These are phyloP conservation scores for Boletus patriciae DNA, from an alignment of 768 basidiomycete genomes.

Conservation along the genomic window DNA sequence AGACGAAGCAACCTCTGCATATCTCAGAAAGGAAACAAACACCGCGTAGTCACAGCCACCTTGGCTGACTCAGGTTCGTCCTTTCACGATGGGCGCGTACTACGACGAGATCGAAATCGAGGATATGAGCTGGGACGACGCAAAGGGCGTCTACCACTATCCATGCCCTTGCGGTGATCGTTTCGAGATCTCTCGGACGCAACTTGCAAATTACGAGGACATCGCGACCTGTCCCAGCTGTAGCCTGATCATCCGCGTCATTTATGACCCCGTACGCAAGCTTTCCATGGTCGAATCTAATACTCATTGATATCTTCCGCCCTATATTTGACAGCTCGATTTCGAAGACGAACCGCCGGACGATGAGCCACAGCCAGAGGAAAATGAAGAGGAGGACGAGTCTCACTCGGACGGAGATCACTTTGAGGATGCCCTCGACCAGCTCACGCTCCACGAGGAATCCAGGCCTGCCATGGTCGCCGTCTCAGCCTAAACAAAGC, in stretches of 20 bases:
- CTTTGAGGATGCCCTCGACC: slow-evolving; percentile 70
- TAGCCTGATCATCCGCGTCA: slow-evolving; percentile 86
- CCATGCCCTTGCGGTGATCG: slow-evolving; percentile 98
- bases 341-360: slow-evolving; percentile 77
- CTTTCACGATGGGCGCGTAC: slow-evolving; percentile 66
- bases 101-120: slow-evolving; percentile 99
- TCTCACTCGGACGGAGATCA: slow-evolving; percentile 43
- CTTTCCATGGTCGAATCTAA: not conserved
- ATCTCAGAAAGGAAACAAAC: slow-evolving; percentile 16
- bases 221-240: slow-evolving; percentile 96
- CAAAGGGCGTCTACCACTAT: slow-evolving; percentile 86
- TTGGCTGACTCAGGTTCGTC: too few relatives aligned
- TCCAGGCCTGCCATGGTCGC: slow-evolving; percentile 10
- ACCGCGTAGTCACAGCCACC: too few relatives aligned
- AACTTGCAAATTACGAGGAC: slow-evolving; percentile 88
- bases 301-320: not conserved
- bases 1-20: too few relatives aligned
- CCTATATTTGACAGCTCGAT: slow-evolving; percentile 56
- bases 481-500: slow-evolving; percentile 16
- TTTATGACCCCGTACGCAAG: slow-evolving; percentile 87
- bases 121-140: slow-evolving; percentile 89
- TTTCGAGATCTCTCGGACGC: slow-evolving; percentile 88
- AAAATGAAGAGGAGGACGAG: slow-evolving; percentile 35
- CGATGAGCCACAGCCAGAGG: slow-evolving; percentile 35
- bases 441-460: slow-evolving; percentile 40